Conservation (phyloP, 257 asterid species). For the Fraxinus americana region DNA sequence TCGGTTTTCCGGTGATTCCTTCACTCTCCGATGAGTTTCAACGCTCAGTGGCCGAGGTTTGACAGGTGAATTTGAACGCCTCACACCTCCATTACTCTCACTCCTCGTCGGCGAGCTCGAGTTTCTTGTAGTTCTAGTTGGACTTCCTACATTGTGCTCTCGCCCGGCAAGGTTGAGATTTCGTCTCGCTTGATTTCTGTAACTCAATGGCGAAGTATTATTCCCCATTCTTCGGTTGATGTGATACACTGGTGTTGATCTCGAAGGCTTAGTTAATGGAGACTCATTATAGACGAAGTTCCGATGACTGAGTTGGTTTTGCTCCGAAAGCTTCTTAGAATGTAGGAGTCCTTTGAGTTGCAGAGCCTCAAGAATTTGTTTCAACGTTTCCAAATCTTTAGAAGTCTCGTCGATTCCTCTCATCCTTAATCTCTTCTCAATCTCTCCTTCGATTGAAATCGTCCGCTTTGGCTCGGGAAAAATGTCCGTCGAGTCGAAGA, state of each 20-base stretch:
- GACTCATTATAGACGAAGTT: constrained; percentile 68
- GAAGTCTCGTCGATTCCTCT: constrained; percentile 80
- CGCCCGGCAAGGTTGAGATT: constrained; percentile 39
- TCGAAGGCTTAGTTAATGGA: constrained; percentile 62
- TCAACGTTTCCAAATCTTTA: constrained; percentile 76
- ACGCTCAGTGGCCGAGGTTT: constrained; percentile 62
- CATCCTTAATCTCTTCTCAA: constrained; percentile 63
- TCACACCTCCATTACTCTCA: constrained; percentile 40
- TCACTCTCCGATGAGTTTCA: constrained; percentile 55
- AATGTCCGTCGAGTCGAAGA: constrained; percentile 64
- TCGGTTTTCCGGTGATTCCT: constrained; percentile 49
- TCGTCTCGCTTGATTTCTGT: constrained; percentile 40
- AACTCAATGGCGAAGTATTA: constrained; percentile 36
- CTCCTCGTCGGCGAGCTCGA: constrained; percentile 46
- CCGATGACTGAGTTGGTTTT: constrained; percentile 31
- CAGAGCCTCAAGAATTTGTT: constrained; percentile 89
- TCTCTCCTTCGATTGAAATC: constrained; percentile 55
- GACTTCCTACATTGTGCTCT: constrained; percentile 54
- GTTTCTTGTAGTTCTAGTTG: constrained; percentile 43
- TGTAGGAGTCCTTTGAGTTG: constrained; percentile 91
- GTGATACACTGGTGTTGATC: constrained; percentile 28
- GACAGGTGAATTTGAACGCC: constrained; percentile 51
- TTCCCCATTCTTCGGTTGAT: constrained; percentile 38
- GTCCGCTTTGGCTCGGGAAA: constrained; percentile 79
- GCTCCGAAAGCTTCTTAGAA: constrained; percentile 47